A percentile compares a stretch with the other conserved stretches of the same genome.
phyloP scores from a whole-genome alignment of 805 yeast genomes.

The Candida boleticola region DNA sequence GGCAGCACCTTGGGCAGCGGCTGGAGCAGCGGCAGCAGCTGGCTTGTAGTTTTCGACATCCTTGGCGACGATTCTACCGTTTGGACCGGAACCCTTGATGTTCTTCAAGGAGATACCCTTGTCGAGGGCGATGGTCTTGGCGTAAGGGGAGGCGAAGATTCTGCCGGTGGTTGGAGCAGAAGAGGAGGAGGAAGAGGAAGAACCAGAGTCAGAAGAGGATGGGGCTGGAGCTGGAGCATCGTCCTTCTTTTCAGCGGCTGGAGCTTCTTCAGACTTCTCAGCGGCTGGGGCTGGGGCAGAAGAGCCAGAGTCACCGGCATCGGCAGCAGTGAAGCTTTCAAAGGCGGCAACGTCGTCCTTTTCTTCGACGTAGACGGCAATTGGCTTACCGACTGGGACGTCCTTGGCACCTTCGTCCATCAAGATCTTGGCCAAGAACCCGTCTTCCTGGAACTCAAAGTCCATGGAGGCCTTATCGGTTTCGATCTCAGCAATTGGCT shows the following conservation, averaged over 20 bases:
- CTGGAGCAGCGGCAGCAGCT: constrained; percentile 39
- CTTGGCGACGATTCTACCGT: constrained; percentile 87
- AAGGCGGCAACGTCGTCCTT: constrained; percentile 83
- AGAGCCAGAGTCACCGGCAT: constrained; percentile 58
- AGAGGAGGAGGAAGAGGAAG: constrained; percentile 29
- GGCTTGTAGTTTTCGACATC: constrained; percentile 79
- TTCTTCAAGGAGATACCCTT: constrained; percentile 84
- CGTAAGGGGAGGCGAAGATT: constrained; percentile 92
- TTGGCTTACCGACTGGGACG: constrained; percentile 90
- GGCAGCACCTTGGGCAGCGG: constrained; percentile 45
- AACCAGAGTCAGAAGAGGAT: constrained; percentile 32
- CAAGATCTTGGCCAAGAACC: constrained; percentile 82
- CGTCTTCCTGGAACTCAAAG: constrained; percentile 97
- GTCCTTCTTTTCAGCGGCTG: constrained; percentile 17
- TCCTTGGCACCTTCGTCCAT: constrained; percentile 85
- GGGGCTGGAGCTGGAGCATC: constrained; percentile 27
- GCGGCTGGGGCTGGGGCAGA: constrained; percentile 39
- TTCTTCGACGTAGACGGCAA: constrained; percentile 94
- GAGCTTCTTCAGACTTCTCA: constrained; percentile 34
- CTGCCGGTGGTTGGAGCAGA: constrained; percentile 53
- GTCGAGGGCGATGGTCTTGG: constrained; percentile 90
- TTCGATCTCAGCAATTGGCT: constrained; percentile 92
- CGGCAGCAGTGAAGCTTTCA: constrained; percentile 77
- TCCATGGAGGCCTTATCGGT: constrained; percentile 98
- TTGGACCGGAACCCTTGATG: constrained; percentile 90